Conservation (phyloP, 805 yeast genomes). For the Myxozyma mucilagina region DNA sequence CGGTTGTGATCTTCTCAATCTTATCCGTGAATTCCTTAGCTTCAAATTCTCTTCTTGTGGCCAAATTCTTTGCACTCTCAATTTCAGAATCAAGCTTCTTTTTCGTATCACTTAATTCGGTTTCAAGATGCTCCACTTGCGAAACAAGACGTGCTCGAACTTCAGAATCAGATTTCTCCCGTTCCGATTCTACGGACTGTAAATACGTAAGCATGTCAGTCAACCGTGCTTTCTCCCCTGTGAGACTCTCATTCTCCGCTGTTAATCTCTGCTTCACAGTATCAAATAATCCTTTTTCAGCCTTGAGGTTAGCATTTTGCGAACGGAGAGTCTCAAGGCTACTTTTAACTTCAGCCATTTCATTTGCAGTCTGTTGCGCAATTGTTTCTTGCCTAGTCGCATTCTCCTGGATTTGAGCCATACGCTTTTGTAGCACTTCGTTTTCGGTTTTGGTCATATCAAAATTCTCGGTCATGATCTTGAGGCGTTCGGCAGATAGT, state of each 20-base stretch:
- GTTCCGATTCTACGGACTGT: conserved; percentile 61
- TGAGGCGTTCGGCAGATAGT: conserved; percentile 54
- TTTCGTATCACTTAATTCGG: conserved; percentile 48
- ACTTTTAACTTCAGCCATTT: conserved; percentile 56
- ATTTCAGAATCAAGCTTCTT: conserved; percentile 49
- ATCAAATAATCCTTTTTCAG: conserved; percentile 57
- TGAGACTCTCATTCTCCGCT: conserved; percentile 53
- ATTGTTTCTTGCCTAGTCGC: conserved; percentile 51
- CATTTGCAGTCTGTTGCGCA: conserved; percentile 53
- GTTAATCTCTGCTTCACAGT: conserved; percentile 53
- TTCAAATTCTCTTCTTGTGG: conserved; percentile 59
- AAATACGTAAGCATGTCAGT: conserved; percentile 59
- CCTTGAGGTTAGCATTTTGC: conserved; percentile 50
- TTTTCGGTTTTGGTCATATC: conserved; percentile 49
- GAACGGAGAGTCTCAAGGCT: conserved; percentile 47
- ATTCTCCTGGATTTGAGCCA: conserved; percentile 46
- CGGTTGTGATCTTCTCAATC: conserved; percentile 48
- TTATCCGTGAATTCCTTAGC: conserved; percentile 59
- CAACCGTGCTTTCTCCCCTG: conserved; percentile 59
- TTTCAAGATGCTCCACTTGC: conserved; percentile 53
- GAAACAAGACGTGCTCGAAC: conserved; percentile 51
- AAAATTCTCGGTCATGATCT: conserved; percentile 45
- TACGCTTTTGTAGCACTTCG: conserved; percentile 46
- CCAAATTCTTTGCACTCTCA: conserved; percentile 53
- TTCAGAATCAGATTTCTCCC: conserved; percentile 55